Percentiles rank a stretch among this genome's conserved stretches.
These are phyloP conservation scores for Fraxinus dipetala DNA, from an alignment of 305 asterid species.

Conservation along the genomic window DNA sequence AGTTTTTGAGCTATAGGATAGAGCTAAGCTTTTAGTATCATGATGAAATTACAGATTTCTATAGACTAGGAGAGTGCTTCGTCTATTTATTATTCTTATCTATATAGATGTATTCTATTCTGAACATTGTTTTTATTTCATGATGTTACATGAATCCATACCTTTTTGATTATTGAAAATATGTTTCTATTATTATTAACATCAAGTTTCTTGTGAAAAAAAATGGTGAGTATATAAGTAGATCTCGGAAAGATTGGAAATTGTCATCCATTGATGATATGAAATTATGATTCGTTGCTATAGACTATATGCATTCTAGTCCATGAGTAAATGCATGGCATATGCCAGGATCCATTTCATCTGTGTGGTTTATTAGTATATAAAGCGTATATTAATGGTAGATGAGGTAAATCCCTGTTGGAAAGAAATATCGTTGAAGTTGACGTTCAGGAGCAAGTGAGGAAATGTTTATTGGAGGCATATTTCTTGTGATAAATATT, in stretches of 20 bases:
- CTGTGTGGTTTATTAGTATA: not conserved
- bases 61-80: not conserved
- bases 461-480: not conserved
- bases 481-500: not conserved
- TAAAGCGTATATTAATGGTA: not conserved
- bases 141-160: not conserved
- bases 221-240: not conserved
- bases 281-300: not conserved
- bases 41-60: not conserved
- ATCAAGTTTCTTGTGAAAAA: not conserved
- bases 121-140: not conserved
- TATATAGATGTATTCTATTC: not conserved
- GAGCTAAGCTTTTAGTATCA: not conserved
- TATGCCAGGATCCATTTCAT: not conserved
- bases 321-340: not conserved
- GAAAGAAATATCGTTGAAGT: not conserved
- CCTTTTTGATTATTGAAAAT: not conserved
- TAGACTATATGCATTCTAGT: not conserved
- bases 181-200: not conserved
- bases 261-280: not conserved
- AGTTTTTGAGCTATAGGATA: not conserved
- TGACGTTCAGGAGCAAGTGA: not conserved
- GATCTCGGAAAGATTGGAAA: not conserved
- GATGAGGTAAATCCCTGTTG: not conserved
- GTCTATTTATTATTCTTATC: not conserved